phyloP scores from a whole-genome alignment of 78 protist genomes.

The Dictyostelium discoideum region dicty_2.7 NC_007088.5:1970501-1971000 shows the following conservation, averaged over 20 bases:
- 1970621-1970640: background rate
- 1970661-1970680: background rate
- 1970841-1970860: conserved; percentile 23
- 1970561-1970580: too few relatives aligned
- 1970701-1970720: background rate
- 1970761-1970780: conserved; percentile 15
- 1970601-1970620: too few relatives aligned
- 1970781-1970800: background rate
- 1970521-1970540: conserved; percentile 18
- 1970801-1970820: background rate
- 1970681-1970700: background rate
- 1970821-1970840: conserved; percentile 1
- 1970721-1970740: background rate
- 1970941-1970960: background rate
- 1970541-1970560: background rate
- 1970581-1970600: too few relatives aligned
- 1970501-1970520: background rate
- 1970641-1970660: background rate
- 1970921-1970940: conserved; percentile 40
- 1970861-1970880: conserved; percentile 35
- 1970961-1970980: background rate
- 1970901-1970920: conserved; percentile 14
- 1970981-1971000: background rate
- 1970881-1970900: conserved; percentile 11
- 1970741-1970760: background rate